Evolutionary conservation across 2,329 filamentous ascomycete species (phyloP), one percentile per base, ranked within the genome.

Genomic region (Alternaria novae-zelandiae): DNA sequence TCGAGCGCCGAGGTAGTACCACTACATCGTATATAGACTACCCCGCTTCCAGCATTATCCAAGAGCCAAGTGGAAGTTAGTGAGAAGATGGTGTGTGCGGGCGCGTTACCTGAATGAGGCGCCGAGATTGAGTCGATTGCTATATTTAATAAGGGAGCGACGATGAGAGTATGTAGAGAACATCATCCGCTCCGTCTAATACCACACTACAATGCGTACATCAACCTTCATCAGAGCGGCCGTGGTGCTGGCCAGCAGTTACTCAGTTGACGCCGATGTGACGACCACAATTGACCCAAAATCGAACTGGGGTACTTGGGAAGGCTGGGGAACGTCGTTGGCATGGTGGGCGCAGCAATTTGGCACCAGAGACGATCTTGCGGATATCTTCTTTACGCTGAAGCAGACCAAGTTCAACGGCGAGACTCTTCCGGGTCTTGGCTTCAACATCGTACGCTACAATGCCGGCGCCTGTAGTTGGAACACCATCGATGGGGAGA

Each of bases 381-480:
- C 61, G n/a, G 61, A 63, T 23, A 12, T 63, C 2, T 60, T 63
- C 45, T 63, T 63, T 10, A 63, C 61, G 13, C 51, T 60, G 15
- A 47, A 46, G 11, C 32, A 63, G 6, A 56, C 57, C 12, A 54
- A 53, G 8, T 59, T 60, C 21, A 59, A 54, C 5, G 30, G 61
- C n/a, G 17, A 56, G 41, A 63, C 55, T 28, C 17, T 63, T 9
- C 57, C 61, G 2, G 61, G 61, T 8, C 32, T 63, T 10, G 61
- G 61, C 26, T 63, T 63, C 32, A 60, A 56, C 8, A 59, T 60
- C 6, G 61, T 49, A n/a, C 61, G 61, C 12, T 63, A 63, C 15
- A 63, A 63, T 11, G 61, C 57, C 15, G 61, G 61, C 9, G 61
- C 61, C n/a, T 63, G 61, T 20, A 63, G 61, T n/a, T 63, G 61